Conservation (phyloP, 2,329 filamentous ascomycete species). For the Dothistroma pini region DNA sequence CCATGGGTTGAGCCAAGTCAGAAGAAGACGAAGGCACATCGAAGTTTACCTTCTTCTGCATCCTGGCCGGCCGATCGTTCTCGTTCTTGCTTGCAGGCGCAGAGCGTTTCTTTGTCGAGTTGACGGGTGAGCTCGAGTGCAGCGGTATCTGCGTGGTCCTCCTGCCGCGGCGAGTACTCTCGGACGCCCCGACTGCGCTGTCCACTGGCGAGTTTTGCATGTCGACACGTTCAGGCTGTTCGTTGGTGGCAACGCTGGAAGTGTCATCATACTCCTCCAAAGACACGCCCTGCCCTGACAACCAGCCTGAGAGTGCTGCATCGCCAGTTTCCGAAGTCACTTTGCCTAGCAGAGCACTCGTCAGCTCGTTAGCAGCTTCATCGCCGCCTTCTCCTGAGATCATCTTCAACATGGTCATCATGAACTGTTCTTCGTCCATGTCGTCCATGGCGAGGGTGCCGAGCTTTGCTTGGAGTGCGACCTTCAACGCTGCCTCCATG, state of each 20-base stretch:
- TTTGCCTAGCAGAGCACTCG: slow-evolving; percentile 40
- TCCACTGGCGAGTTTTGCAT: slow-evolving; percentile 17
- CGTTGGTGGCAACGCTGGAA: slow-evolving; percentile 30
- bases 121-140: slow-evolving; percentile 14
- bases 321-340: slow-evolving; percentile 27
- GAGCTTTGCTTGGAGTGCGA: slow-evolving; percentile 31
- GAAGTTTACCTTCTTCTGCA: slow-evolving; percentile 18
- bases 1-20: not conserved
- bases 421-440: slow-evolving; percentile 42
- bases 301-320: slow-evolving; percentile 32
- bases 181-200: slow-evolving; percentile 14
- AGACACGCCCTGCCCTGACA: slow-evolving; percentile 33
- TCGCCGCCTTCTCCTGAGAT: slow-evolving; percentile 40
- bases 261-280: slow-evolving; percentile 31
- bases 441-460: slow-evolving; percentile 34
- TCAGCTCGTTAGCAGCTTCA: slow-evolving; percentile 42
- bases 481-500: slow-evolving; percentile 27
- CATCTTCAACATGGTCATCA: slow-evolving; percentile 45
- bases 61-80: slow-evolving; percentile 9
- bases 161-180: not conserved
- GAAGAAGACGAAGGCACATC: slow-evolving; percentile 10
- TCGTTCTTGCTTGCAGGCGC: slow-evolving; percentile 2
- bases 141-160: slow-evolving; percentile 16
- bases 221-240: slow-evolving; percentile 24
- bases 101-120: slow-evolving; percentile 12